phyloP scores from a whole-genome alignment of 768 basidiomycete species.

The Pleurotus platypus region DNA sequence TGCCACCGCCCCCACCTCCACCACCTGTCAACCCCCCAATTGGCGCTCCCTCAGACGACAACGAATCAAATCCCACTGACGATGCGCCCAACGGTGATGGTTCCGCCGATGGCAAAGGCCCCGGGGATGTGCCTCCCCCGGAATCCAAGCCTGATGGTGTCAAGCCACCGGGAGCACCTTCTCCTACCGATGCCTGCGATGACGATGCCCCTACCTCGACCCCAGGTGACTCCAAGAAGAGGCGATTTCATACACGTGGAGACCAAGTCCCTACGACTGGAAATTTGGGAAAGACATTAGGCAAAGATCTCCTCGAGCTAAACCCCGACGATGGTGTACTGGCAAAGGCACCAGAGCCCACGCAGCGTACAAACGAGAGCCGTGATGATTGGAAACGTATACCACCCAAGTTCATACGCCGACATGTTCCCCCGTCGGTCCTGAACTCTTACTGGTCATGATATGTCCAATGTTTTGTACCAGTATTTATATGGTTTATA shows the following conservation, averaged over 20 bases:
- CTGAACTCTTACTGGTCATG: constrained; percentile 2
- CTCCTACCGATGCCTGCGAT: not conserved
- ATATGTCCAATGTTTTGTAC: too few species aligned
- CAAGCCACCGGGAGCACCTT: not conserved
- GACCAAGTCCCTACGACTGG: not conserved
- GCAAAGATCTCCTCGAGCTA: too few species aligned
- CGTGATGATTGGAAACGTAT: constrained; percentile 5
- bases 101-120: not conserved
- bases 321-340: not conserved
- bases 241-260: too few species aligned
- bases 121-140: not conserved
- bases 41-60: not conserved
- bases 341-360: not conserved
- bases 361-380: not conserved
- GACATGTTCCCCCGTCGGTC: constrained; percentile 1
- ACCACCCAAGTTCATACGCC: constrained; percentile 4
- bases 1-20: not conserved
- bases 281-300: not conserved
- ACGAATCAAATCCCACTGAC: not conserved
- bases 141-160: too few species aligned
- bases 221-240: not conserved
- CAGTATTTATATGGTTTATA: too few species aligned
- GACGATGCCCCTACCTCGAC: not conserved
- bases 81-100: not conserved
- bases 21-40: not conserved